Conservation (phyloP, 495 filamentous ascomycete species). For the Jackrogersella multiformis region DNA sequence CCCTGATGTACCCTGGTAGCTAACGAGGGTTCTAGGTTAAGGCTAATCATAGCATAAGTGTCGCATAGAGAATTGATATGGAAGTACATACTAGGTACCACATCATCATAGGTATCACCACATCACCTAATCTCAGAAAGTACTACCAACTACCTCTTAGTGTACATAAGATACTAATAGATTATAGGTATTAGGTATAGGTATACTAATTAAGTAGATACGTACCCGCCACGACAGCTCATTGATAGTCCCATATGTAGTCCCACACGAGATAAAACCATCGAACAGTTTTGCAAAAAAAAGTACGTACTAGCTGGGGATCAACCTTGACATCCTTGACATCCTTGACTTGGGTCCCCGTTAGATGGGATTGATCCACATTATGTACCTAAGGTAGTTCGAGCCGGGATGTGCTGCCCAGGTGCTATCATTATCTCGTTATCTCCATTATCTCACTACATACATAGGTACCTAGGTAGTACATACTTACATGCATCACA, state of each 20-base stretch:
- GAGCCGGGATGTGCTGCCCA: background rate
- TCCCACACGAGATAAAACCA: slow-evolving; percentile 21
- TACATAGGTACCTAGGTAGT: slow-evolving; percentile 11
- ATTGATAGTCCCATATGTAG: background rate
- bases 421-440: slow-evolving; percentile 18
- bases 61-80: background rate
- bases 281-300: background rate
- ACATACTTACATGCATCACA: slow-evolving; percentile 14
- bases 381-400: background rate
- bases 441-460: background rate
- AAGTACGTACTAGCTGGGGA: slow-evolving; percentile 12
- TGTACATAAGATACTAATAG: no score
- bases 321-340: slow-evolving; percentile 10
- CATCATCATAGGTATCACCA: no score
- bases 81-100: background rate
- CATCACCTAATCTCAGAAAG: background rate
- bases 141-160: no score
- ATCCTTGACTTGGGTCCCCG: slow-evolving; percentile 9
- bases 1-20: slow-evolving; percentile 20
- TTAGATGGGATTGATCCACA: slow-evolving; percentile 17
- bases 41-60: no score
- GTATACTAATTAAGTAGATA: slow-evolving; percentile 6
- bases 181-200: no score
- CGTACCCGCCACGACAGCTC: slow-evolving; percentile 21
- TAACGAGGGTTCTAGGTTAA: no score